phyloP scores from a whole-genome alignment of 2,329 filamentous ascomycete genomes.

The Exophiala xenobiotica region DNA sequence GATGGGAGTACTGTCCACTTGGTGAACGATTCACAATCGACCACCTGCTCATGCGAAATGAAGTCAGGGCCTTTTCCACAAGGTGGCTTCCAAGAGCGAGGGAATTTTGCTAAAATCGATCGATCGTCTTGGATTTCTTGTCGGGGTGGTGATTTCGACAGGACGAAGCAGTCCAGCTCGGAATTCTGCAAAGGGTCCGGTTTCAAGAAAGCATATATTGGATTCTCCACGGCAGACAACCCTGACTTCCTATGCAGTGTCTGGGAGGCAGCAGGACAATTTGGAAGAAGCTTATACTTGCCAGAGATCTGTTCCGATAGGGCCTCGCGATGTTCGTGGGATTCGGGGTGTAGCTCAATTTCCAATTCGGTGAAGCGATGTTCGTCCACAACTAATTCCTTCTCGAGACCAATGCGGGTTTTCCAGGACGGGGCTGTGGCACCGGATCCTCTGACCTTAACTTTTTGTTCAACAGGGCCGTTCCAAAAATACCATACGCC shows the following conservation, averaged over 20 bases:
- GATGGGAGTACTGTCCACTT: slow-evolving; percentile 7
- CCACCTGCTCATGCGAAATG: neutral
- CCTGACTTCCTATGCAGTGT: slow-evolving; percentile 12
- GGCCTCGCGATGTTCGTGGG: neutral
- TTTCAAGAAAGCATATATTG: slow-evolving; percentile 60
- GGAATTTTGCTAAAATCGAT: slow-evolving; percentile 47
- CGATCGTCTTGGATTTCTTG: slow-evolving; percentile 50
- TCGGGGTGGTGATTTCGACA: slow-evolving; percentile 43
- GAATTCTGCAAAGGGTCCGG: slow-evolving; percentile 50
- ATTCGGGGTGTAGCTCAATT: neutral
- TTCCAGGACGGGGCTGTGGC: slow-evolving; percentile 40
- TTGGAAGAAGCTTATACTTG: slow-evolving; percentile 12
- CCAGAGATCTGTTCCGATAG: slow-evolving; percentile 7
- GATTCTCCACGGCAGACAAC: slow-evolving; percentile 3
- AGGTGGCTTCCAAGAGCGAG: slow-evolving; percentile 12
- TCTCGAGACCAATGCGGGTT: slow-evolving; percentile 41
- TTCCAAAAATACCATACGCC: slow-evolving; percentile 48
- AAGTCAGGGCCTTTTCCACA: neutral
- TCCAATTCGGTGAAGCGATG: slow-evolving; percentile 32
- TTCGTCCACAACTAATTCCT: slow-evolving; percentile 38
- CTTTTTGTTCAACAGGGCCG: slow-evolving; percentile 33
- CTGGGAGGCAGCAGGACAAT: slow-evolving; percentile 22
- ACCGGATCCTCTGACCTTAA: slow-evolving; percentile 40
- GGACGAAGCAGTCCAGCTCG: slow-evolving; percentile 55
- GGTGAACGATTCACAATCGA: slow-evolving; percentile 9